Evolutionary conservation across 2,329 filamentous ascomycete genomes (phyloP).

Genomic region (Pyrenochaeta sp.): DNA sequence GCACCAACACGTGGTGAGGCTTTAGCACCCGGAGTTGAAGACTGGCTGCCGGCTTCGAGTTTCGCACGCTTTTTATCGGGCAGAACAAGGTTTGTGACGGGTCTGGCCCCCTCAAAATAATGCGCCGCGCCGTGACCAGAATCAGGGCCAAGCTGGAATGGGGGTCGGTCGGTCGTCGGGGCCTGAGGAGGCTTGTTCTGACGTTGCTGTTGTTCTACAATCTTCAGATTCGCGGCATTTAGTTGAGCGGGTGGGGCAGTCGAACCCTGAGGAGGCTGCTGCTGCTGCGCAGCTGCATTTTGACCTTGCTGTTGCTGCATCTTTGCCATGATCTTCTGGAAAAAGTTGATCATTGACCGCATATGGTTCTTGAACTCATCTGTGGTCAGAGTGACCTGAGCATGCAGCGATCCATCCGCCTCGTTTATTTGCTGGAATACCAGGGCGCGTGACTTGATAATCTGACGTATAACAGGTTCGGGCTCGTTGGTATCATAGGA

Average conservation of each 20-base stretch:
- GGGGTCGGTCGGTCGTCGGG: conserved; percentile 61
- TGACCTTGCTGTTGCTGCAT: conserved; percentile 34
- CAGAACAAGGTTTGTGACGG: conserved; percentile 65
- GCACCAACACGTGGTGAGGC: conserved; percentile 51
- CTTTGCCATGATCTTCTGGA: conserved; percentile 36
- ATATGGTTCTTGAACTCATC: conserved; percentile 39
- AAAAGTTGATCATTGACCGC: conserved; percentile 37
- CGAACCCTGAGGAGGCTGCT: conserved; percentile 24
- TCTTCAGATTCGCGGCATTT: conserved; percentile 49
- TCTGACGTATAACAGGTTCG: conserved; percentile 35
- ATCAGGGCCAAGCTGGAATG: conserved; percentile 59
- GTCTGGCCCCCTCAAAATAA: conserved; percentile 59
- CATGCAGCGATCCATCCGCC: conserved; percentile 37
- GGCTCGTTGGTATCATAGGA: conserved; percentile 35
- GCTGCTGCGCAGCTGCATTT: conserved; percentile 23
- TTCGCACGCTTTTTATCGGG: conserved; percentile 66
- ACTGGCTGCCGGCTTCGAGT: conserved; percentile 52
- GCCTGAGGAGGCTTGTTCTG: conserved; percentile 59
- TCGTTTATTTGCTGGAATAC: conserved; percentile 42
- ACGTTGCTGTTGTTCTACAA: conserved; percentile 57
- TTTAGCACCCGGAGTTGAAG: conserved; percentile 52
- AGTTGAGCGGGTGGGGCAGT: conserved; percentile 39
- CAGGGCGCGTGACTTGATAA: conserved; percentile 34
- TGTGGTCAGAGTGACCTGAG: conserved; percentile 38
- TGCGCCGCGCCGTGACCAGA: conserved; percentile 66